Conservation (phyloP, 129 eudicot species). For the Solidago caesia region DNA sequence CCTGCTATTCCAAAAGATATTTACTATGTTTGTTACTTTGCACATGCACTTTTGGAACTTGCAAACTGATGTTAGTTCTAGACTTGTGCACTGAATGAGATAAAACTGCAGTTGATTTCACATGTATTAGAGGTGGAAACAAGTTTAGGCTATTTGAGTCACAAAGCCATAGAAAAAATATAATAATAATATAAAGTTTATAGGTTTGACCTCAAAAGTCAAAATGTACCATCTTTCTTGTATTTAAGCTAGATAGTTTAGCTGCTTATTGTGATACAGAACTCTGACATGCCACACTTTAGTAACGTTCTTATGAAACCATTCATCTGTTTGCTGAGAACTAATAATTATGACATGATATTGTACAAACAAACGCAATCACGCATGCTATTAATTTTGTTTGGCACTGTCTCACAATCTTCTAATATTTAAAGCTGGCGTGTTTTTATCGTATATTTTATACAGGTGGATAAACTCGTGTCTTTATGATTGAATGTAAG, state of each 20-base stretch:
- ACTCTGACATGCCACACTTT: not conserved
- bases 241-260: constrained; percentile 19
- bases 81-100: not conserved
- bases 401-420: not conserved
- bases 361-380: not conserved
- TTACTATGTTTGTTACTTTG: not conserved
- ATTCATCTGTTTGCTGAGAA: constrained; percentile 1
- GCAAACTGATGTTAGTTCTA: not conserved
- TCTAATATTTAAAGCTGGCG: not conserved
- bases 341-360: not conserved
- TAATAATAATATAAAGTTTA: not conserved
- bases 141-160: not conserved
- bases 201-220: constrained; percentile 16
- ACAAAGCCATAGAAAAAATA: not conserved
- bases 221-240: constrained; percentile 2
- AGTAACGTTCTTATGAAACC: constrained; percentile 5
- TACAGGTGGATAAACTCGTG: too few relatives aligned
- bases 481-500: too few relatives aligned
- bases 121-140: too few relatives aligned
- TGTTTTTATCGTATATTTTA: not conserved
- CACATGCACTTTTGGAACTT: not conserved
- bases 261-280: not conserved
- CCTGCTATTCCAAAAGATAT: not conserved
- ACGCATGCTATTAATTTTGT: constrained; percentile 10
- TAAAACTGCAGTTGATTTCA: too few relatives aligned